A percentile compares a stretch with the other conserved stretches of the same genome.
These are phyloP conservation scores for Suzukiozyma palmioleophila DNA, from an alignment of 1,139 yeast genomes.

Conservation along the genomic window DNA sequence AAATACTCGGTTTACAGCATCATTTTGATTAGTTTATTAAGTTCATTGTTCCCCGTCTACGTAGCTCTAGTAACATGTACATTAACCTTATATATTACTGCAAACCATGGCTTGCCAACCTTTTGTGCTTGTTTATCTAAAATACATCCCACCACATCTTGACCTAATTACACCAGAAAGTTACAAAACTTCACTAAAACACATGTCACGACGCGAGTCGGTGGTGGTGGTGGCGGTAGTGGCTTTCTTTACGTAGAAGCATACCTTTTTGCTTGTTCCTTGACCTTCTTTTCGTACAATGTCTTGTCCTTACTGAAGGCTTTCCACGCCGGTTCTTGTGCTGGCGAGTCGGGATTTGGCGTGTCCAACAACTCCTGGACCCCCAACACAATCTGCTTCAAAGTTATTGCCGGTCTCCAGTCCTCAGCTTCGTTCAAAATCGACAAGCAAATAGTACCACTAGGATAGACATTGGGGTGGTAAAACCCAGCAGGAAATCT, in stretches of 20 bases:
- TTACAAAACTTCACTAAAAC: too few species aligned
- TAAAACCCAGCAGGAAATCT: conserved; percentile 84
- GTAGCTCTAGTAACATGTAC: too few species aligned
- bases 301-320: conserved; percentile 68
- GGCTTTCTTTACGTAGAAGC: conserved; percentile 17
- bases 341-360: conserved; percentile 95
- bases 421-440: conserved; percentile 94
- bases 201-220: too few species aligned
- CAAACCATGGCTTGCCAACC: too few species aligned
- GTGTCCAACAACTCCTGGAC: conserved; percentile 85
- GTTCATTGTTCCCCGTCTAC: too few species aligned
- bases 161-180: too few species aligned
- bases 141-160: too few species aligned
- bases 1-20: background rate
- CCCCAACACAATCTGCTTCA: conserved; percentile 86
- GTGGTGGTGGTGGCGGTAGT: too few species aligned
- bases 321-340: conserved; percentile 95
- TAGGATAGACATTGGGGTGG: conserved; percentile 96
- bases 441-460: conserved; percentile 91
- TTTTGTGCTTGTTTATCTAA: too few species aligned
- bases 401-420: conserved; percentile 96
- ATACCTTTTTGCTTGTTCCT: conserved; percentile 77
- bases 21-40: too few species aligned
- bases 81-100: too few species aligned
- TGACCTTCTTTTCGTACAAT: conserved; percentile 70